phyloP scores from a whole-genome alignment of 2,329 filamentous ascomycete species.

The Fonsecaea nubica region DNA sequence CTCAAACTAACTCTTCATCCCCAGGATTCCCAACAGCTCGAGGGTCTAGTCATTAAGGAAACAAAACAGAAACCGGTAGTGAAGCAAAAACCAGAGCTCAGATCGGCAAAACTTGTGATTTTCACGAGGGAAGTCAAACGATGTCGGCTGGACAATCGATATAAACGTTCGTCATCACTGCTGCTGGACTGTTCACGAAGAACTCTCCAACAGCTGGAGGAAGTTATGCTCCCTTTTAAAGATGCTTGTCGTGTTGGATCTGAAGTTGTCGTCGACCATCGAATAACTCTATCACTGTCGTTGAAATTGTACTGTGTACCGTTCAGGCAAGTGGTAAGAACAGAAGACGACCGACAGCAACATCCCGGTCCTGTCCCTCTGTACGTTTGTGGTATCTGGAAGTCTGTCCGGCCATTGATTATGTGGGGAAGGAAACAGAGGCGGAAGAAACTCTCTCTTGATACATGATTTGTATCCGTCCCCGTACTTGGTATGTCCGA shows the following conservation, averaged over 20 bases:
- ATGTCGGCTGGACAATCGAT: constrained; percentile 37
- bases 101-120: constrained; percentile 39
- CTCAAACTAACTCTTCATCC: not conserved
- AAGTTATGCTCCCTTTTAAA: not conserved
- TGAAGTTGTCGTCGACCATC: not conserved
- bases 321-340: constrained; percentile 15
- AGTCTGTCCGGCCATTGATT: not conserved
- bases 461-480: not conserved
- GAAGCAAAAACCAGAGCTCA: constrained; percentile 35
- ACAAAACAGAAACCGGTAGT: constrained; percentile 10
- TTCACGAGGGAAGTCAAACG: constrained; percentile 35
- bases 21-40: not conserved
- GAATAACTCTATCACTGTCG: not conserved
- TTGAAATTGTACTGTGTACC: not conserved
- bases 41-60: not conserved
- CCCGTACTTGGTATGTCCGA: not conserved
- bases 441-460: not conserved
- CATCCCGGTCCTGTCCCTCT: not conserved
- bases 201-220: constrained; percentile 20
- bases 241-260: not conserved
- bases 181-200: constrained; percentile 36
- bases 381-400: constrained; percentile 25
- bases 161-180: constrained; percentile 35
- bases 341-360: not conserved
- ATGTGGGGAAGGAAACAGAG: not conserved